A percentile compares a stretch with the other conserved stretches of the same genome.
phyloP scores from a whole-genome alignment of 306 rosid species.

The Glycine soja region DNA sequence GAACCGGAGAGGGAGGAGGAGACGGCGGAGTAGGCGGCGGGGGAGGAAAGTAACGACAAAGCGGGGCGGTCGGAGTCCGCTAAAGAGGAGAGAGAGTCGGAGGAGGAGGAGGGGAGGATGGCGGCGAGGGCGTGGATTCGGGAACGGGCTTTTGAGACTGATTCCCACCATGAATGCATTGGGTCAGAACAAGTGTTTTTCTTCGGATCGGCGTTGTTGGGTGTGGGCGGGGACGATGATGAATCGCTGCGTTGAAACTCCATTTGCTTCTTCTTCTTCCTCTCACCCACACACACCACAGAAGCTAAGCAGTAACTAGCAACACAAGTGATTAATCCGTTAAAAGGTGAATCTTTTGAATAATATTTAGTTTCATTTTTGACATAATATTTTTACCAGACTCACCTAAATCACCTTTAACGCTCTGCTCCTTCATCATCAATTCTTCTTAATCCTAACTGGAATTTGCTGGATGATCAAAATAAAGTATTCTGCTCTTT shows the following conservation, averaged over 20 bases:
- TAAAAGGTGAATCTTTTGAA: too few species aligned
- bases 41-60: constrained; percentile 88
- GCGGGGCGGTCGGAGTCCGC: constrained; percentile 99
- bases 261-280: constrained; percentile 41
- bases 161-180: constrained; percentile 98
- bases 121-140: constrained; percentile 84
- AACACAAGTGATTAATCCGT: too few species aligned
- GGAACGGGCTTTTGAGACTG: constrained; percentile 87
- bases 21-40: constrained; percentile 64
- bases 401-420: too few species aligned
- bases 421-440: too few species aligned
- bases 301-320: too few species aligned
- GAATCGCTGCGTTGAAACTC: constrained; percentile 54
- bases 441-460: too few species aligned
- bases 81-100: constrained; percentile 64
- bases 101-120: constrained; percentile 54
- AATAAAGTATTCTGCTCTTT: neutral
- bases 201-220: neutral
- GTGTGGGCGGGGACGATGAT: constrained; percentile 46
- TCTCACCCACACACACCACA: too few species aligned
- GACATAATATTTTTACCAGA: too few species aligned
- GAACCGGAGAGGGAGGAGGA: constrained; percentile 74
- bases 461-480: too few species aligned
- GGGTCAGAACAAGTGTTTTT: constrained; percentile 54
- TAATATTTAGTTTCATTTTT: too few species aligned